Conservation (phyloP, 2,329 filamentous ascomycete species). For the Beauveria sp. region DNA sequence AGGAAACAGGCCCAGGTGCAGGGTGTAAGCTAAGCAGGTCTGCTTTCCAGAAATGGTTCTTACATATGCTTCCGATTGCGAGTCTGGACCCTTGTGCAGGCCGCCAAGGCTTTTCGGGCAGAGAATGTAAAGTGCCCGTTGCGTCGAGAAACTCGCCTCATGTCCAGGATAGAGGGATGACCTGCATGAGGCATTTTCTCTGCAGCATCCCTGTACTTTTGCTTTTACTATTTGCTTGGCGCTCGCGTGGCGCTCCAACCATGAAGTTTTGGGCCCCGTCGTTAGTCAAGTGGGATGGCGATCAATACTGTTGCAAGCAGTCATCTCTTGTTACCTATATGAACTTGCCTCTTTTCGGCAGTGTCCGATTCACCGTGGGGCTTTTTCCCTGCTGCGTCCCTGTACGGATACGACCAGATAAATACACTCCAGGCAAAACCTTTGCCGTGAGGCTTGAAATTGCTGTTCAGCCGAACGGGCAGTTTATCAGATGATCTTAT, state of each 20-base stretch:
- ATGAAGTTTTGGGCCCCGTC: not conserved
- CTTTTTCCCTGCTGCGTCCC: too few species aligned
- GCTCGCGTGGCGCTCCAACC: not conserved
- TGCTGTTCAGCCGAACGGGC: not conserved
- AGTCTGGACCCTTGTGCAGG: not conserved
- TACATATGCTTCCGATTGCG: not conserved
- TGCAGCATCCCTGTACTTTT: not conserved
- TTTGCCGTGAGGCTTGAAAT: not conserved
- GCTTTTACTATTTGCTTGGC: slow-evolving; percentile 2
- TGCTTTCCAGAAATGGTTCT: not conserved
- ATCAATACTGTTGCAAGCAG: not conserved
- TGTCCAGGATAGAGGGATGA: too few species aligned
- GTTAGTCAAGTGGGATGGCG: not conserved
- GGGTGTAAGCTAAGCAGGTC: not conserved
- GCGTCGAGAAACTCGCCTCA: not conserved
- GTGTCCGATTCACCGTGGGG: not conserved
- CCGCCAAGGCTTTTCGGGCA: too few species aligned
- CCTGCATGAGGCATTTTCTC: not conserved
- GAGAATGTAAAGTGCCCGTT: too few species aligned
- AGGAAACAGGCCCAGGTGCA: not conserved
- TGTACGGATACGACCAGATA: too few species aligned
- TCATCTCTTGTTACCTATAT: too few species aligned
- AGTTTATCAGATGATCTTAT: slow-evolving; percentile 2
- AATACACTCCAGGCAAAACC: too few species aligned
- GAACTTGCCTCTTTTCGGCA: not conserved